Percentiles rank a stretch among this genome's conserved stretches.
Conservation (phyloP, 768 basidiomycete genomes). For the Hygrocybe punicea region DNA sequence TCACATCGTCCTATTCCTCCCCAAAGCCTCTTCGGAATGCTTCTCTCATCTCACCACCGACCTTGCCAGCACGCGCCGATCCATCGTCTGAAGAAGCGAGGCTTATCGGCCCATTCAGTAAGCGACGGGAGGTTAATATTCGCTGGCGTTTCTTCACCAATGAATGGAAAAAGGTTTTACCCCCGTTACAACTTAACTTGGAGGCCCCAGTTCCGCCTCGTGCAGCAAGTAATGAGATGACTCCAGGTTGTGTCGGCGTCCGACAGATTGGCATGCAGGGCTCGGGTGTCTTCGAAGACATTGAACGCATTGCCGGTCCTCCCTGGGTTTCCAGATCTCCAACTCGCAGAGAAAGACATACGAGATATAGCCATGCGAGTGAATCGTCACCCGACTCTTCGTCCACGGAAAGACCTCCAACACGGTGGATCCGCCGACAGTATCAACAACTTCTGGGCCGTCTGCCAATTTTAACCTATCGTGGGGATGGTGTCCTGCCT, state of each 20-base stretch:
- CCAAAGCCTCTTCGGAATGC: conserved; percentile 43
- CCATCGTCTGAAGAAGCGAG: conserved; percentile 55
- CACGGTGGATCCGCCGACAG: conserved; percentile 51
- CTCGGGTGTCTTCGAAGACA: conserved; percentile 41
- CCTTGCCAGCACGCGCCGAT: conserved; percentile 54
- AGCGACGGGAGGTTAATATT: conserved; percentile 69
- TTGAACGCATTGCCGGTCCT: conserved; percentile 44
- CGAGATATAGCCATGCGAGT: conserved; percentile 3
- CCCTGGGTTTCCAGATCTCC: conserved; percentile 24
- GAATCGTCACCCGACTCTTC: conserved; percentile 18
- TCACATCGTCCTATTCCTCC: conserved; percentile 50
- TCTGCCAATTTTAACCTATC: conserved; percentile 53
- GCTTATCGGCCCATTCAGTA: conserved; percentile 64
- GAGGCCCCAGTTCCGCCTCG: conserved; percentile 7
- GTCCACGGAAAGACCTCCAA: conserved; percentile 20
- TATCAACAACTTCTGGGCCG: conserved; percentile 59
- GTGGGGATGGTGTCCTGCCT: conserved; percentile 5
- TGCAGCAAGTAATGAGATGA: conserved; percentile 2
- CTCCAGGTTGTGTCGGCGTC: conserved; percentile 23
- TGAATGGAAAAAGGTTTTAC: conserved; percentile 53
- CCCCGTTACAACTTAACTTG: conserved; percentile 55
- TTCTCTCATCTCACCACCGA: conserved; percentile 49
- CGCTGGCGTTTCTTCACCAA: conserved; percentile 60
- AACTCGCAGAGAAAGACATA: conserved; percentile 38
- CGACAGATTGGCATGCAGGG: conserved; percentile 44